A percentile compares a stretch with the other conserved stretches of the same genome.
phyloP scores from a whole-genome alignment of 129 eudicot genomes.

The Heracleum sosnowskyi region DNA sequence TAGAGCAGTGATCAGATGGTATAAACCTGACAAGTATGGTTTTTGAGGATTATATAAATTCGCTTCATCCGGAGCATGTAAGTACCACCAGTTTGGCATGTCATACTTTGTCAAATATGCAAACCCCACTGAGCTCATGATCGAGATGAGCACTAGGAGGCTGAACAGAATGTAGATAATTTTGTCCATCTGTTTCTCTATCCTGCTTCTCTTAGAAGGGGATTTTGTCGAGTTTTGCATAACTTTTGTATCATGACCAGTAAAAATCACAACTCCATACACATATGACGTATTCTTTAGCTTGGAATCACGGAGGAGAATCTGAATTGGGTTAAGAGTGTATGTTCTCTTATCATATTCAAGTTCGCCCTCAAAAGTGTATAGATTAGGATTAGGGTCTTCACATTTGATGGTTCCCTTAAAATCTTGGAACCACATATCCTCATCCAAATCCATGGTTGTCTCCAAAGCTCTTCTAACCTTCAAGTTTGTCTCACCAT shows the following conservation, averaged over 20 bases:
- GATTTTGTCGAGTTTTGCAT: constrained; percentile 49
- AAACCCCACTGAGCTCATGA: constrained; percentile 42
- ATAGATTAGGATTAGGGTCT: constrained; percentile 43
- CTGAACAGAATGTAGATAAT: constrained; percentile 37
- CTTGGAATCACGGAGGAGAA: constrained; percentile 43
- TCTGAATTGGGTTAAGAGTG: constrained; percentile 36
- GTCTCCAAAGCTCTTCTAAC: constrained; percentile 42
- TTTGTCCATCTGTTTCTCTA: constrained; percentile 42
- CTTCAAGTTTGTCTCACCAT: constrained; percentile 43
- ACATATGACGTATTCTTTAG: constrained; percentile 38
- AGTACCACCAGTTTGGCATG: constrained; percentile 46
- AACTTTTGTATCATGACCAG: constrained; percentile 46
- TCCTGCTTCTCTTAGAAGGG: constrained; percentile 45
- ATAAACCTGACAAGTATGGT: constrained; percentile 19
- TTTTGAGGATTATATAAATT: constrained; percentile 22
- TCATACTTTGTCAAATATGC: constrained; percentile 28
- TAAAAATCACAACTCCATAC: constrained; percentile 37
- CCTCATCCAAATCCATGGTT: constrained; percentile 33
- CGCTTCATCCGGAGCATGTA: constrained; percentile 20
- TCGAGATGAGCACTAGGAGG: constrained; percentile 32
- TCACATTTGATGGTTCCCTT: constrained; percentile 38
- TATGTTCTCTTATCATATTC: constrained; percentile 28
- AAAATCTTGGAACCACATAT: constrained; percentile 28
- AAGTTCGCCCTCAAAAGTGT: constrained; percentile 37
- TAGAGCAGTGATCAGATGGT: constrained; percentile 41